Evolutionary conservation across 2,329 filamentous ascomycete genomes (phyloP).

Genomic region (Claviceps fusiformis): DNA sequence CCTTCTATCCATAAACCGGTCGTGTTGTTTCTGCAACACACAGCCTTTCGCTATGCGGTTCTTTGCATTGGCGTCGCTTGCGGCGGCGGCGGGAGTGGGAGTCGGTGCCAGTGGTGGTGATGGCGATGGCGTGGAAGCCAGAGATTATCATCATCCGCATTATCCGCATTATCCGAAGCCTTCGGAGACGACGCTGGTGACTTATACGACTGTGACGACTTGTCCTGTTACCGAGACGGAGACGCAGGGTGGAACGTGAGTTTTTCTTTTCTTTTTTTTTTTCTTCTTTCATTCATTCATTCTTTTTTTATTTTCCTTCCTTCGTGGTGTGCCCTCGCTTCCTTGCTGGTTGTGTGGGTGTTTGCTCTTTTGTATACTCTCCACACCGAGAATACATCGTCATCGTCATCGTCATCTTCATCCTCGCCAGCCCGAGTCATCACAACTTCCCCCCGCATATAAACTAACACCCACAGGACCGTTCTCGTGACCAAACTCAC

Average conservation of each 20-base stretch:
- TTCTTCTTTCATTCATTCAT: not conserved
- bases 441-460: not conserved
- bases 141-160: no score
- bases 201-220: slow-evolving; percentile 28
- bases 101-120: not conserved
- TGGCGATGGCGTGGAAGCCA: no score
- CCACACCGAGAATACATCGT: no score
- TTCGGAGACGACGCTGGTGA: slow-evolving; percentile 13
- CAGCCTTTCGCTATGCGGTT: not conserved
- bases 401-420: not conserved
- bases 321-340: not conserved
- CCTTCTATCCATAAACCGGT: no score
- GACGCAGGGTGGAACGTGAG: slow-evolving; percentile 27
- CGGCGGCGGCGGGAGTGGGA: slow-evolving; percentile 2
- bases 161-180: not conserved
- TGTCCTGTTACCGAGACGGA: slow-evolving; percentile 32
- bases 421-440: no score
- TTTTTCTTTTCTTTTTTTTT: slow-evolving; percentile 2
- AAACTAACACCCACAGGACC: slow-evolving; percentile 17
- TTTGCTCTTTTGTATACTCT: not conserved
- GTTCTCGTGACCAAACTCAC: slow-evolving; percentile 27
- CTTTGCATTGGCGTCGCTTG: slow-evolving; percentile 4
- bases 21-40: no score
- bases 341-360: not conserved
- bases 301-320: no score